Evolutionary conservation across 2,329 filamentous ascomycete genomes (phyloP), one percentile per base, ranked within the genome.

Genomic region (Arachnomyces sp.): DNA sequence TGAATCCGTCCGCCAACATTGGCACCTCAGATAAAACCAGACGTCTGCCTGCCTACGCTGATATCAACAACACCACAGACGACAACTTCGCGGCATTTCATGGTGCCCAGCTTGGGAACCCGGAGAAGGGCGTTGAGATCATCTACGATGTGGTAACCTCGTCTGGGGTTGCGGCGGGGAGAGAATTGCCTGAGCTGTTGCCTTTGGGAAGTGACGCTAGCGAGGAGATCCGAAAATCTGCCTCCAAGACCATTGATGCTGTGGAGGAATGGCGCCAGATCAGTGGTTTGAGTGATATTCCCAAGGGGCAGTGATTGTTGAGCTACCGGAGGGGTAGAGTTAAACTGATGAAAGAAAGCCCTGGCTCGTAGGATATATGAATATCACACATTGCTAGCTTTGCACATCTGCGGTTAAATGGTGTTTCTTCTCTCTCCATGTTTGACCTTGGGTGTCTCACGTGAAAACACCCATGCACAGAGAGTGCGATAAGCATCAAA

Each of bases 251-350:
- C 0, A 36, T 72, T 36, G 52, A 54, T 44, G 44, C 71, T 12
- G 42, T 78, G 44, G 58, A 71, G 30, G 69, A 74, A 43, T 78
- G 74, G 74, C 28, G 46, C 29, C 31, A 46, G 33, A 34, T 48
- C 15, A 44, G 36, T 30, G 25, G 11, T 11, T 15, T 38, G 13
- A 38, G 21, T 17, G 36, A 38, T 16, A 29, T 38, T 12, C 36
- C 36, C 17, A 13, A 9, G 18, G 34, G 34, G 2, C 16, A 36
- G 21, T 36, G n/a, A n/a, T n/a, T n/a, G n/a, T n/a, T n/a, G n/a
- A n/a, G n/a, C n/a, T n/a, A n/a, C n/a, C n/a, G n/a, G n/a, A n/a
- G n/a, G n/a, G n/a, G n/a, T n/a, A n/a, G n/a, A n/a, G n/a, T n/a
- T n/a, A n/a, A n/a, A n/a, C n/a, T n/a, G n/a, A n/a, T n/a, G n/a